These are phyloP conservation scores for Escallonia herrerae DNA, from an alignment of 129 eudicot species.

Conservation along the genomic window DNA sequence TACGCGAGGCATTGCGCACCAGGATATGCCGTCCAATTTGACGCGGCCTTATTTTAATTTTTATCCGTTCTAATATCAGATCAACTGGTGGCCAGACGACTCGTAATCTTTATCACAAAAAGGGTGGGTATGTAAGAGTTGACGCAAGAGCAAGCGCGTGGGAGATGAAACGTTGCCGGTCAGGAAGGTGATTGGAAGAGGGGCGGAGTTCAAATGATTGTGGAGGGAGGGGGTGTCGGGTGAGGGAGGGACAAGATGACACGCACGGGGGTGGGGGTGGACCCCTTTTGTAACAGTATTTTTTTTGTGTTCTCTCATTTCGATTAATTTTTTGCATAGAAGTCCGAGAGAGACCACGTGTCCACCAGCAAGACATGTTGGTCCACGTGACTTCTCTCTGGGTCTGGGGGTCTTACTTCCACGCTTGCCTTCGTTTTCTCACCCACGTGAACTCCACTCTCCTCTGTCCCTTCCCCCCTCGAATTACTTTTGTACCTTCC, in stretches of 20 bases:
- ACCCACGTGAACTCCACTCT: constrained; percentile 36
- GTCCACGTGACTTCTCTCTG: constrained; percentile 13
- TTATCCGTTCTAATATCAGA: too few relatives aligned
- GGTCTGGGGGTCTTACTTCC: neutral
- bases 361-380: constrained; percentile 16
- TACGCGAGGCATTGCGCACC: too few relatives aligned
- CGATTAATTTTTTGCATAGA: neutral
- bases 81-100: too few relatives aligned
- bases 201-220: constrained; percentile 21
- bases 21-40: too few relatives aligned
- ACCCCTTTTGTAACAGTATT: neutral
- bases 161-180: neutral
- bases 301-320: neutral
- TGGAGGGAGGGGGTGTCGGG: constrained; percentile 23
- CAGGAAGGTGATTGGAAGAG: neutral
- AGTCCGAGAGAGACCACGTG: constrained; percentile 27
- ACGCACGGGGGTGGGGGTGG: constrained; percentile 31
- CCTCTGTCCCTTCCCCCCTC: neutral
- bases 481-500: too few relatives aligned
- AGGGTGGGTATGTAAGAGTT: too few relatives aligned
- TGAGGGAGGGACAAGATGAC: constrained; percentile 17
- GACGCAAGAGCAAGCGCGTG: neutral
- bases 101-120: too few relatives aligned
- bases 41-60: too few relatives aligned
- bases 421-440: constrained; percentile 1